phyloP scores from a whole-genome alignment of 1,139 yeast species.

The Pichia sp. region DNA sequence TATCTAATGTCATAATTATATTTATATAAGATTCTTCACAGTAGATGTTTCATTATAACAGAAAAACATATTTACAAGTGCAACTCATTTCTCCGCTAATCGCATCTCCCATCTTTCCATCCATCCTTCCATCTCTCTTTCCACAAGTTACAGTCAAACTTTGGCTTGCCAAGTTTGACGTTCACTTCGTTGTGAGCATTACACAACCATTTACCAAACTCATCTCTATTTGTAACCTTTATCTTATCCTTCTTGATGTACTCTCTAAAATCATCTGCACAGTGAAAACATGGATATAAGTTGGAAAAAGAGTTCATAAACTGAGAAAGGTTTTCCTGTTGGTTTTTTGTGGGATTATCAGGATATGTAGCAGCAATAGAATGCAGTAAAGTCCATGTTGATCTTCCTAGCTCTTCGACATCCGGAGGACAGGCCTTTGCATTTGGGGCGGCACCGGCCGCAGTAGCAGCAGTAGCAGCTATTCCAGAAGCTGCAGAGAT shows the following conservation, averaged over 20 bases:
- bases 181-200: constrained; percentile 93
- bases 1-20: not conserved
- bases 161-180: constrained; percentile 74
- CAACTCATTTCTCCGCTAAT: constrained; percentile 9
- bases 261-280: constrained; percentile 77
- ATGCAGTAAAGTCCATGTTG: constrained; percentile 92
- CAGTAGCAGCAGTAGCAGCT: constrained; percentile 12
- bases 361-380: constrained; percentile 91
- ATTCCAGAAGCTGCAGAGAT: not conserved
- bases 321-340: constrained; percentile 67
- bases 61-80: not conserved
- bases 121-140: constrained; percentile 88
- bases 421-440: constrained; percentile 77
- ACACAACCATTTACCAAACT: constrained; percentile 87
- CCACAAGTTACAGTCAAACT: constrained; percentile 87
- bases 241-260: constrained; percentile 64
- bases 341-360: constrained; percentile 50
- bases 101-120: constrained; percentile 49
- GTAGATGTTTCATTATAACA: not conserved
- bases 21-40: not conserved
- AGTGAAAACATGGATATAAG: constrained; percentile 91
- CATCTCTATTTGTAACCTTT: constrained; percentile 64
- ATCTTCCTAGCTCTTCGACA: constrained; percentile 71
- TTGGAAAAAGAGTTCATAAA: constrained; percentile 71
- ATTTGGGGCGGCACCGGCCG: constrained; percentile 12